phyloP scores from a whole-genome alignment of 2,329 filamentous ascomycete genomes.

The Calonectria pteridis region DNA sequence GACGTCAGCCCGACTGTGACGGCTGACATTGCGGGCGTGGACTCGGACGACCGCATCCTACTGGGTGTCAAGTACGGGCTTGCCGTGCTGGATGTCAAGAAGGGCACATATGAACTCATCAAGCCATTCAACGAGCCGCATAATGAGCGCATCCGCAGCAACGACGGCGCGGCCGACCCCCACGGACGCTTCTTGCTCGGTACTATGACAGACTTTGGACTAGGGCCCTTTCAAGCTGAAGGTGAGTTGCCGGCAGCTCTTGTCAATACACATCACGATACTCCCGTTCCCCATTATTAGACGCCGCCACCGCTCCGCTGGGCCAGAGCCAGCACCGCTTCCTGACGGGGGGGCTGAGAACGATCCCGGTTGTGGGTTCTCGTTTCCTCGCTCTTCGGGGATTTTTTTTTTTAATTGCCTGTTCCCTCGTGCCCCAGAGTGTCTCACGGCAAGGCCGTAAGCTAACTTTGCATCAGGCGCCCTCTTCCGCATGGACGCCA shows the following conservation, averaged over 20 bases:
- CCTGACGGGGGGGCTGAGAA: background rate
- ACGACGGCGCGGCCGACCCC: slow-evolving; percentile 86
- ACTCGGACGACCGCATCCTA: slow-evolving; percentile 74
- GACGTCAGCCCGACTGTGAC: slow-evolving; percentile 74
- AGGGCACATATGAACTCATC: slow-evolving; percentile 67
- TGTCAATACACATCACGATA: slow-evolving; percentile 4
- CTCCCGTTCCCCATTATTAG: slow-evolving; percentile 29
- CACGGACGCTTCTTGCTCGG: slow-evolving; percentile 88
- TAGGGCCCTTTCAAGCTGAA: slow-evolving; percentile 70
- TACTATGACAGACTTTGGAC: slow-evolving; percentile 81
- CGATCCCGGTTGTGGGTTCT: background rate
- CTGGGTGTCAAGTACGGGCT: slow-evolving; percentile 86
- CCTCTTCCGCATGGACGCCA: slow-evolving; percentile 77
- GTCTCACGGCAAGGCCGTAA: slow-evolving; percentile 2
- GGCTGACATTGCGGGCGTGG: slow-evolving; percentile 79
- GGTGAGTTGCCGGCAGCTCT: slow-evolving; percentile 52
- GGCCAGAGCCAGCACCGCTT: background rate
- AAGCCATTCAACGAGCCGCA: slow-evolving; percentile 58
- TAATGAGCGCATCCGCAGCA: slow-evolving; percentile 73
- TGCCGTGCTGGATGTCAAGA: slow-evolving; percentile 78
- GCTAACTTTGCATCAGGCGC: slow-evolving; percentile 64
- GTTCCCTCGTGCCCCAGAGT: background rate
- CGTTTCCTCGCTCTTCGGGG: background rate
- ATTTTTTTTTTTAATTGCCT: background rate
- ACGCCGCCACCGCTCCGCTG: background rate